A percentile compares a stretch with the other conserved stretches of the same genome.
Evolutionary conservation across 495 filamentous ascomycete species (phyloP).

Genomic region (Talaromyces thailandensis): DNA sequence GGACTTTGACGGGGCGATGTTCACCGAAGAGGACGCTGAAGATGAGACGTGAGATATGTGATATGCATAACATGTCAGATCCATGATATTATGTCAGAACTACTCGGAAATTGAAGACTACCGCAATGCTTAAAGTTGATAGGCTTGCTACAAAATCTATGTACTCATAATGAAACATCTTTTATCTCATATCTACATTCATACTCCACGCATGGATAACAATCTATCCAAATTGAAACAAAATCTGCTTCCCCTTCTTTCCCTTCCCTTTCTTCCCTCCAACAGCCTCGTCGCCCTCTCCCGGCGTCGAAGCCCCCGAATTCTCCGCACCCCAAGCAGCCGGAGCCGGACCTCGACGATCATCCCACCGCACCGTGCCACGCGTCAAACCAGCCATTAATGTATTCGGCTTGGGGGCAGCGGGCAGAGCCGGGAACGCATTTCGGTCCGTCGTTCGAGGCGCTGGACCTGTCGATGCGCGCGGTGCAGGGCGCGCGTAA

Average conservation of each 20-base stretch:
- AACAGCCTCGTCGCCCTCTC: slow-evolving; percentile 33
- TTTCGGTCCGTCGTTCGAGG: slow-evolving; percentile 32
- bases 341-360: slow-evolving; percentile 25
- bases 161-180: neutral
- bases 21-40: neutral
- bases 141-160: neutral
- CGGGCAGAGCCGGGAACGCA: slow-evolving; percentile 75
- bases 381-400: slow-evolving; percentile 72
- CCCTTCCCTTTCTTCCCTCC: slow-evolving; percentile 65
- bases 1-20: neutral
- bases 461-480: slow-evolving; percentile 10
- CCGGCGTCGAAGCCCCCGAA: slow-evolving; percentile 18
- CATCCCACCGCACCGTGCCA: slow-evolving; percentile 61
- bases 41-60: neutral
- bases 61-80: neutral
- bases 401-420: slow-evolving; percentile 67
- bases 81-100: neutral
- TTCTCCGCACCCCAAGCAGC: slow-evolving; percentile 39
- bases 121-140: too few relatives aligned
- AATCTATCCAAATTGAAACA: slow-evolving; percentile 43
- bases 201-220: slow-evolving; percentile 10
- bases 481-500: slow-evolving; percentile 15
- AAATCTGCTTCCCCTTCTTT: slow-evolving; percentile 72
- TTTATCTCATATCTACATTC: neutral
- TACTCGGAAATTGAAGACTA: neutral